Base-by-base conservation (phyloP, 2,329 filamentous ascomycete genomes). In the Erysiphe pulchra region DNA sequence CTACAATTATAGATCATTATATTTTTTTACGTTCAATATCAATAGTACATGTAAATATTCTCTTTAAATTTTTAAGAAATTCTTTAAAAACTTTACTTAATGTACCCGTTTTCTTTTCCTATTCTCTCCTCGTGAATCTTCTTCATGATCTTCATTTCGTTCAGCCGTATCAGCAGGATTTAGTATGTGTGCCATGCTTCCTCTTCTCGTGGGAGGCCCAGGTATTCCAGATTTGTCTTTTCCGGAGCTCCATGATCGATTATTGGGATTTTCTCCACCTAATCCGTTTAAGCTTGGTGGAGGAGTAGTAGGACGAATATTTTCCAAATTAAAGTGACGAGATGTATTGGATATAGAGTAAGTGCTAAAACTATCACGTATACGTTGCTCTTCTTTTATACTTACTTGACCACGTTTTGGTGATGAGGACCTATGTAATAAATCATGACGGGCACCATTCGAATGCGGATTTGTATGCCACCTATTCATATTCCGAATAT, bases 401-500 rank as follows among this genome's bases (percentile, higher is more conserved):
- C 65, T 59, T 30, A 62, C 62, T 7, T 64, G 60, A 24, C 61
- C 59, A 49, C 65, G 62, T 54, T 71, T 70, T 8, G 75, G 77
- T 20, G 76, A 80, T 14, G 75, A 74, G 14, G 69, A 70, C 45
- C 68, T 68, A 50, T 73, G 67, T 11, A 75, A 75, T 3, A 77
- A 76, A 8, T 71, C 67, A 56, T 75, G 67, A 11, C 75, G 75
- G 4, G 78, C 76, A 8, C 71, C 67, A 56, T 75, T 80, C 11
- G 77, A 80, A 5, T 78, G 80, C 24, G 72, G 67, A 38, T 66
- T 63, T 55, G 64, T 50, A 50, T 76, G 77, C 75, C 81, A 87
- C 34, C 80, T 83, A 57, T 85, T 80, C 54, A 86, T 79, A 46
- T 57, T 57, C 45, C 90, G 78, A 53, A 98, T 95, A 59, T 98